Evolutionary conservation across 2,329 filamentous ascomycete species (phyloP).

Genomic region (Amphichorda felina): DNA sequence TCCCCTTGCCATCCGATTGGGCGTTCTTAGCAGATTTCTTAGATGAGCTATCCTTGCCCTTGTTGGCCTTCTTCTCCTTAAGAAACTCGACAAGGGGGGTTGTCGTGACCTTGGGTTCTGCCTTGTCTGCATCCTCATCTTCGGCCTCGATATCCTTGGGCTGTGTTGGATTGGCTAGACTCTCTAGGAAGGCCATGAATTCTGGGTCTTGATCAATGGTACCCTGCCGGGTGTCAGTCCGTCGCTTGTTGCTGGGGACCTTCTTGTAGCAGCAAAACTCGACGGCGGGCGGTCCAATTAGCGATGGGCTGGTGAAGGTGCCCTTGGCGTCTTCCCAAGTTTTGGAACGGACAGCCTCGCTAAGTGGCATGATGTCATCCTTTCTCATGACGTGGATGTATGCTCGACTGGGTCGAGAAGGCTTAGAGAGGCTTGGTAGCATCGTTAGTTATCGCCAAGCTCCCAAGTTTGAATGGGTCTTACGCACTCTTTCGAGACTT

Average conservation of each 20-base stretch:
- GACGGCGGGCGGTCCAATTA: constrained; percentile 67
- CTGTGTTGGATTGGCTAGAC: constrained; percentile 58
- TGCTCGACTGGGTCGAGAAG: constrained; percentile 66
- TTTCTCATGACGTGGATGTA: constrained; percentile 73
- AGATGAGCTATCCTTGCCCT: constrained; percentile 39
- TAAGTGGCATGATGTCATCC: constrained; percentile 54
- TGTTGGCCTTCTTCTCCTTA: constrained; percentile 81
- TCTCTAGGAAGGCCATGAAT: constrained; percentile 87
- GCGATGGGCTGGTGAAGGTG: constrained; percentile 56
- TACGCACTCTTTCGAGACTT: constrained; percentile 72
- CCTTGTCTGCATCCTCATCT: constrained; percentile 29
- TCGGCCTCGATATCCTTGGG: constrained; percentile 34
- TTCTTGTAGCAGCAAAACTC: constrained; percentile 81
- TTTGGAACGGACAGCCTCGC: constrained; percentile 55
- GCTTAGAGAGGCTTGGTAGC: constrained; percentile 59
- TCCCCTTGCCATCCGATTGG: constrained; percentile 40
- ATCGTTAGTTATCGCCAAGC: not conserved
- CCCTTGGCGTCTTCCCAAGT: constrained; percentile 75
- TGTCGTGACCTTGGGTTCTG: constrained; percentile 54
- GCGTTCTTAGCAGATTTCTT: constrained; percentile 41
- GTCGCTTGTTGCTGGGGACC: constrained; percentile 60
- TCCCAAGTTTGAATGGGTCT: not conserved
- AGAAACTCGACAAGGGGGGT: constrained; percentile 86
- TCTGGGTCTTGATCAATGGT: constrained; percentile 95
- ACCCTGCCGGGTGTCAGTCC: constrained; percentile 75